Evolutionary conservation across 768 basidiomycete genomes (phyloP), one percentile per base, ranked within the genome.

Genomic region (Calocybe cyanea): DNA sequence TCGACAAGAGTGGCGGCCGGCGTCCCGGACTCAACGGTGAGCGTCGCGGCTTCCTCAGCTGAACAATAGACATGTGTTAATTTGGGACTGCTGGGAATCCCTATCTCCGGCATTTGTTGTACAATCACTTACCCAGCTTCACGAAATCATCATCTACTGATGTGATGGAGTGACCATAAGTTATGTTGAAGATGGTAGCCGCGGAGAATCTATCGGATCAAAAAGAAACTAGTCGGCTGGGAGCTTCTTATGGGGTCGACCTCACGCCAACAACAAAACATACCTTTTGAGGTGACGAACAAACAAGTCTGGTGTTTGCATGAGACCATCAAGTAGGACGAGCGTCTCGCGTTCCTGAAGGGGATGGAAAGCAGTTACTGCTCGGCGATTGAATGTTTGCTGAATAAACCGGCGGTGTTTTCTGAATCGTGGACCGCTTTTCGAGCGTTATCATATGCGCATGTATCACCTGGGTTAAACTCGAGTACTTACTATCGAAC

Each of bases 371-470:
- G 57, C 57, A 43, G 57, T 40, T n/a, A 68, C 56, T 14, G 70
- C 69, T 46, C 64, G 63, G 38, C 69, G 67, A 56, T 76, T 76
- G 55, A 78, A 78, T 23, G 64, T 61, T 49, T 73, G 67, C 41
- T 76, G 72, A 32, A 76, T 71, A 52, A 73, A 75, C 13, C 75
- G 71, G 37, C 75, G 69, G 56, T 77, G 76, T 58, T 70, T 76
- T 48, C 76, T 65, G 56, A 77, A 75, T 33, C 71, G 67, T n/a
- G 69, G 71, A 25, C 76, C 76, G 56, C 74, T 76, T 21, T 36
- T 35, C 30, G 38, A 28, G 25, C 25, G n/a, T 28, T 11, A 28
- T 28, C 25, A 28, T 28, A 6, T 11, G 25, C 11, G 11, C 11
- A 11, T 28, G 11, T 28, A 11, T 11, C 11, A 28, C 6, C 11